Evolutionary conservation across 129 eudicot species (phyloP), one percentile per base, ranked within the genome.

Genomic region (Artemisia annua): DNA sequence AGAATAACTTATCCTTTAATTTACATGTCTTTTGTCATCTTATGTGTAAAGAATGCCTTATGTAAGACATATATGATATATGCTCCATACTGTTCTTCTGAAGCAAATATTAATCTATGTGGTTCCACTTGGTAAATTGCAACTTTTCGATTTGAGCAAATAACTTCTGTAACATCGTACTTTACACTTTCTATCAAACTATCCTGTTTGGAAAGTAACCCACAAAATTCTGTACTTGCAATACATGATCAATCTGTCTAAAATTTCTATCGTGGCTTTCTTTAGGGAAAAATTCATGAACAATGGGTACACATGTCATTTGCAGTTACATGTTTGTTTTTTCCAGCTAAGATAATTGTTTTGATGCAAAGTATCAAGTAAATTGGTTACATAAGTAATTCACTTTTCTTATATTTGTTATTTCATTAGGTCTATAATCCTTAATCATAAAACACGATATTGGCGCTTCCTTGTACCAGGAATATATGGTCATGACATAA

Each of bases 261-360:
- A 20, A 14, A 39, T 39, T 39, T 39, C 10, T 20, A 22, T 22
- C 9, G 8, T 11, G 2, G 5, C 26, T 11, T 58, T 30, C 5
- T 58, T 22, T 58, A 18, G 13, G 24, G 39, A 14, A 11, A 20
- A 22, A 18, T 14, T 58, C 39, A 11, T 3, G 16, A 11, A 58
- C 39, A 58, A 11, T 22, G 61, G 61, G 12, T 18, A 22, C 61
- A 22, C 22, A 22, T 11, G 6, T 58, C 0, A 19, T 17, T 58
- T 22, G 2, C n/a, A 58, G 26, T 2, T 3, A 30, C 35, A 30
- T 30, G 35, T 49, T 69, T 84, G 56, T 89, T 82, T 76, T 20
- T 58, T 39, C 46, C 11, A 7, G 46, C 46, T 39, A 39, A 39
- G 46, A 39, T 39, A 39, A 7, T 39, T 39, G 10, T 39, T 39